phyloP scores from a whole-genome alignment of 495 filamentous ascomycete species.

The Corynascus novoguineensis region DNA sequence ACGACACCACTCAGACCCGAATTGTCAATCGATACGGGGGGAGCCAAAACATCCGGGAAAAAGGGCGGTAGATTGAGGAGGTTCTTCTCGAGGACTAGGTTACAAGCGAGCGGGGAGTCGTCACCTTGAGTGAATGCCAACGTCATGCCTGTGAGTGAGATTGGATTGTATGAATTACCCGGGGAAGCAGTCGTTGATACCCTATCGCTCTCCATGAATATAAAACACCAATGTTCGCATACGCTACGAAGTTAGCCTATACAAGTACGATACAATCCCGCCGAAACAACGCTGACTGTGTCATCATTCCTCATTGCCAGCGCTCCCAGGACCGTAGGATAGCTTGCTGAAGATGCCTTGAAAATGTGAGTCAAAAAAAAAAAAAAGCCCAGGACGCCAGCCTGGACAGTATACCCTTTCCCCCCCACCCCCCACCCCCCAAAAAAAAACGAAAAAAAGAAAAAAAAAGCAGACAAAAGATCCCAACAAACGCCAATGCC shows the following conservation, averaged over 20 bases:
- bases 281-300: neutral
- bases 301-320: conserved; percentile 1
- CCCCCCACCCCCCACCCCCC: neutral
- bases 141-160: neutral
- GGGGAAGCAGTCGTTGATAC: neutral
- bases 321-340: neutral
- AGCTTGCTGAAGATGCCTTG: too few relatives aligned
- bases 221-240: conserved; percentile 1
- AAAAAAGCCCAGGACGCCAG: neutral
- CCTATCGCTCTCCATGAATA: neutral
- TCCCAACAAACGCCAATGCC: neutral
- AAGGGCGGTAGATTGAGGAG: conserved; percentile 23
- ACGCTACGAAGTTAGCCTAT: conserved; percentile 1
- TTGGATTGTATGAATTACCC: neutral
- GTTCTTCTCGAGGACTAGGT: conserved; percentile 18
- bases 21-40: neutral
- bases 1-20: neutral
- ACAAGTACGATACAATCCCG: neutral
- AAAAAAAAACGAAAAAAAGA: too few relatives aligned
- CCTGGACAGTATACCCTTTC: neutral
- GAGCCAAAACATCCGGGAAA: conserved; percentile 16
- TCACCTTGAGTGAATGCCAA: neutral
- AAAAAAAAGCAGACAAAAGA: neutral
- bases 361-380: neutral
- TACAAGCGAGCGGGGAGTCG: neutral